phyloP scores from a whole-genome alignment of 371 early-diverging fungal species.

The Mortierella sp. region DNA sequence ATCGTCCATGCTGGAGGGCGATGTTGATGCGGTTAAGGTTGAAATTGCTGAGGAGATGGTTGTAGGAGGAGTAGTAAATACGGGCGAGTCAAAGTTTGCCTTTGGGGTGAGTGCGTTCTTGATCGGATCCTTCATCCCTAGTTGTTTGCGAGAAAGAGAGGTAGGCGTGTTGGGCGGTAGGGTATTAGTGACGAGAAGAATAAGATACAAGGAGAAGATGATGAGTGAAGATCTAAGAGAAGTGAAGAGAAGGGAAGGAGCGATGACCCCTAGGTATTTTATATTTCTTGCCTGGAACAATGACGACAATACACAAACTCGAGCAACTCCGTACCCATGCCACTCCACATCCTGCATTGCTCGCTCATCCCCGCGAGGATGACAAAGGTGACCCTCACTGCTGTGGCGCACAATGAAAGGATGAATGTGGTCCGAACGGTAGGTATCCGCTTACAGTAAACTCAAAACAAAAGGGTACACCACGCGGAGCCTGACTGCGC shows the following conservation, averaged over 20 bases:
- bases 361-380: neutral
- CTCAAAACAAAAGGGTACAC: neutral
- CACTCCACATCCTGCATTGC: neutral
- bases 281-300: neutral
- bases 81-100: constrained; percentile 10
- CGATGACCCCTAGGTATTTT: neutral
- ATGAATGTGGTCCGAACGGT: neutral
- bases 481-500: neutral
- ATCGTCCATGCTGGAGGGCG: neutral
- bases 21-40: neutral
- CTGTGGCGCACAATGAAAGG: neutral
- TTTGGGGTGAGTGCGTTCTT: neutral
- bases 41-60: neutral
- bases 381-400: constrained; percentile 1
- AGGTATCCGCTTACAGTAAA: neutral
- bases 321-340: no score
- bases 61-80: neutral
- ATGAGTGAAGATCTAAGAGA: neutral
- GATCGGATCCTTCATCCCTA: constrained; percentile 28
- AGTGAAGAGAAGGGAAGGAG: neutral
- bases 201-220: neutral
- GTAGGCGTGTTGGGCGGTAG: neutral
- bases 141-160: neutral
- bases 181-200: neutral
- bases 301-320: neutral